phyloP scores from a whole-genome alignment of 2,329 filamentous ascomycete genomes.

The Fusarium sp. region DNA sequence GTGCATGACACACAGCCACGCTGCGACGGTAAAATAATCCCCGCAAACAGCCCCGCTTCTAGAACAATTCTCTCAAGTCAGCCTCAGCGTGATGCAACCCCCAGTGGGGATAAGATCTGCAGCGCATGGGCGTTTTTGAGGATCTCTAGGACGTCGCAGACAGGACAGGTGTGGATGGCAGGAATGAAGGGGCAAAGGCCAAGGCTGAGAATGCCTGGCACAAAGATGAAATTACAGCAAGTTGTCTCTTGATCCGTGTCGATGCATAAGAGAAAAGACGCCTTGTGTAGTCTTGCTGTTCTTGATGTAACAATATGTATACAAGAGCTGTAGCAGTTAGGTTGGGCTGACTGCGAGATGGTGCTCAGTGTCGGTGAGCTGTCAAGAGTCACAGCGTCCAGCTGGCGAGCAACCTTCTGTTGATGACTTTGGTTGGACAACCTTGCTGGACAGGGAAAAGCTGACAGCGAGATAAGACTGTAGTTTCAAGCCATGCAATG shows the following conservation, averaged over 20 bases:
- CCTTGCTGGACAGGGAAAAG: not conserved
- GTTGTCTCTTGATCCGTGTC: slow-evolving; percentile 1
- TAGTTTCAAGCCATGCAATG: slow-evolving; percentile 25
- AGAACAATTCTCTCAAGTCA: slow-evolving; percentile 53
- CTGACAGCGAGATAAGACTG: slow-evolving; percentile 13
- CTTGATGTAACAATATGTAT: slow-evolving; percentile 22
- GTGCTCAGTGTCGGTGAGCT: slow-evolving; percentile 13
- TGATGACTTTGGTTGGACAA: not conserved
- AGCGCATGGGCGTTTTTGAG: slow-evolving; percentile 38
- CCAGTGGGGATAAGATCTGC: slow-evolving; percentile 38
- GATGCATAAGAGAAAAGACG: slow-evolving; percentile 11
- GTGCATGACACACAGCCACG: slow-evolving; percentile 37
- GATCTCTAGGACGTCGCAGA: slow-evolving; percentile 17
- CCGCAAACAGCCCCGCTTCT: slow-evolving; percentile 47
- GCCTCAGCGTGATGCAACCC: slow-evolving; percentile 39
- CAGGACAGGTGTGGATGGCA: slow-evolving; percentile 14
- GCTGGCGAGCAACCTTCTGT: not conserved
- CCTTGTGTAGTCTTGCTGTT: slow-evolving; percentile 20
- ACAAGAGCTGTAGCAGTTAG: slow-evolving; percentile 28
- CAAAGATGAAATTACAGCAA: slow-evolving; percentile 6
- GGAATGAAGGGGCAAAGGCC: slow-evolving; percentile 29
- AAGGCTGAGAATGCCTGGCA: slow-evolving; percentile 27
- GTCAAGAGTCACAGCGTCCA: slow-evolving; percentile 10
- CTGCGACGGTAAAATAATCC: slow-evolving; percentile 24
- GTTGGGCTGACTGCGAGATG: slow-evolving; percentile 12